Evolutionary conservation across 805 yeast genomes (phyloP), one percentile per base, ranked within the genome.

Genomic region (Lipomyces yamanashiensis): DNA sequence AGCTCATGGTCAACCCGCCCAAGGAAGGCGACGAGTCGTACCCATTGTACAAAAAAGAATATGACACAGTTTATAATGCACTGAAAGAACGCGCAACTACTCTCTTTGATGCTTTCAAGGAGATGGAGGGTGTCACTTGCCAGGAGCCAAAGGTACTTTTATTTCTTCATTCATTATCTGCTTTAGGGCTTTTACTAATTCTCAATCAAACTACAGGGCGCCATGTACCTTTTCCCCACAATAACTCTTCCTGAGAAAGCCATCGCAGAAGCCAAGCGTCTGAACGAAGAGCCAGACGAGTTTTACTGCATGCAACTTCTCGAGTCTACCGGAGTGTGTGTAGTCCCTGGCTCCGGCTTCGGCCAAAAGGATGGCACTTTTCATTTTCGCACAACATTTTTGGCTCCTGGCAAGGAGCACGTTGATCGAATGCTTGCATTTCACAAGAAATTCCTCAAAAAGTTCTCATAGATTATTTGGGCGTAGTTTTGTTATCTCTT

Each of bases 271-370:
- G 96, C 98, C 40, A 78, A 80, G 59, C 79, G 81, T 60, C 72
- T 74, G 37, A 85, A 84, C 28, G 74, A 85, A 71, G 79, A 82
- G 50, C 88, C 96, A 21, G 99, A 95, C 75, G 97, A 89, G 75
- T 85, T 89, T 68, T 95, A 95, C 79, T 92, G 98, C 76, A 81
- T 88, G 74, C 87, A 88, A 70, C 80, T 95, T 63, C 82, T 95
- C 69, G 93, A 93, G 68, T 76, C 79, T 53, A 92, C 99, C 7
- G 99, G 99, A 71, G 91, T 95, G 65, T 95, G 99, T 78, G 90
- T 96, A 50, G 96, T 95, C 67, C 98, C 99, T 37, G 99, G 99
- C 47, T 86, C 91, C 40, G 99, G 99, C 0, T 95, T 95, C 72
- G 98, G 98, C 39, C 99, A 95, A 78, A 88, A 82, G 54, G 87